These are phyloP conservation scores for Chaetomium strumarium DNA, from an alignment of 2,329 filamentous ascomycete species.

Conservation along the genomic window DNA sequence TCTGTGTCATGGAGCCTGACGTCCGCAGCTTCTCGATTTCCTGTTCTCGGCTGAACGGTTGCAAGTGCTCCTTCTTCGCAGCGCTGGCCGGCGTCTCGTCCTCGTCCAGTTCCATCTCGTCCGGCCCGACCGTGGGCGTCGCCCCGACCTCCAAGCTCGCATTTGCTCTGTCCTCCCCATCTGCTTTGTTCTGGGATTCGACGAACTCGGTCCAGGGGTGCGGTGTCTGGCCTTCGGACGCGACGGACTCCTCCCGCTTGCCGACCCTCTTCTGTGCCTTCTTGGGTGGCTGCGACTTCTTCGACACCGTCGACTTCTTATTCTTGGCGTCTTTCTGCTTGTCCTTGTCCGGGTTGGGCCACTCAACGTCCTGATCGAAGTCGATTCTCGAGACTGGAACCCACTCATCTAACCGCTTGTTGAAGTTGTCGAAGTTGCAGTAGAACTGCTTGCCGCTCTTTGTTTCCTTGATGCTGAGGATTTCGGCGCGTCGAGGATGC, in stretches of 20 bases:
- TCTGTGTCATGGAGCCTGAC: slow-evolving; percentile 97
- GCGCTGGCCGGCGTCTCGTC: slow-evolving; percentile 32
- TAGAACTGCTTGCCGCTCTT: slow-evolving; percentile 88
- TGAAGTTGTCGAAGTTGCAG: slow-evolving; percentile 98
- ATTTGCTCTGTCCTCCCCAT: slow-evolving; percentile 41
- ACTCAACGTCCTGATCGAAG: slow-evolving; percentile 86
- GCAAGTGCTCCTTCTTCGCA: slow-evolving; percentile 39
- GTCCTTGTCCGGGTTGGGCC: slow-evolving; percentile 85
- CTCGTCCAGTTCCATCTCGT: slow-evolving; percentile 55
- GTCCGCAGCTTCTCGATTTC: slow-evolving; percentile 96
- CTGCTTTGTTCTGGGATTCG: slow-evolving; percentile 41
- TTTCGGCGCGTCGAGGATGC: slow-evolving; percentile 84
- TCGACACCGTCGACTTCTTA: slow-evolving; percentile 60
- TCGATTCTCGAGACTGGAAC: slow-evolving; percentile 77
- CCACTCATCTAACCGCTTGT: slow-evolving; percentile 84
- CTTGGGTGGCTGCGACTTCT: slow-evolving; percentile 51
- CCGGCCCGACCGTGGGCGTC: slow-evolving; percentile 39
- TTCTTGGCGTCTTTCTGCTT: slow-evolving; percentile 65
- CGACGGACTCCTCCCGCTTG: slow-evolving; percentile 51
- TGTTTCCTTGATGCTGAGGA: slow-evolving; percentile 86
- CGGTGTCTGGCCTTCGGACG: slow-evolving; percentile 49
- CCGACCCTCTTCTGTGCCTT: slow-evolving; percentile 50
- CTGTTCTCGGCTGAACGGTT: slow-evolving; percentile 69
- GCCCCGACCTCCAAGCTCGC: slow-evolving; percentile 39
- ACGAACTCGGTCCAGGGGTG: slow-evolving; percentile 49